These are phyloP conservation scores for Fraxinus ornus DNA, from an alignment of 305 asterid species.

Conservation along the genomic window DNA sequence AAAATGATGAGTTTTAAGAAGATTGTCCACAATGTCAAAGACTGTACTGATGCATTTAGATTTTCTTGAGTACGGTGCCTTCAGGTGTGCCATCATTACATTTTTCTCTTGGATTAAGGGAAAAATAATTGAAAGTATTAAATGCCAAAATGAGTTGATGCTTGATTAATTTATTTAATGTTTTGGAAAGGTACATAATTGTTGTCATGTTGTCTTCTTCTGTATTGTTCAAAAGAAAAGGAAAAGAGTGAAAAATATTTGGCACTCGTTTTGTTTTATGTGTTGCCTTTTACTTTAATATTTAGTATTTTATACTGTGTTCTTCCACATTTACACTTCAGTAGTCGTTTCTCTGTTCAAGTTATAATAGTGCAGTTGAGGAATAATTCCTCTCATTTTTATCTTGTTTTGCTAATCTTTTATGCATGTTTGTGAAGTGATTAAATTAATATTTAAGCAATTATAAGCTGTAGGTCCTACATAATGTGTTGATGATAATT, in stretches of 20 bases:
- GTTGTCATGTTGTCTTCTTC: neutral
- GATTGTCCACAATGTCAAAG: neutral
- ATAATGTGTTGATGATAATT: neutral
- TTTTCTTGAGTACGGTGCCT: neutral
- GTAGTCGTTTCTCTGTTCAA: neutral
- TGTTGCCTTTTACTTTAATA: neutral
- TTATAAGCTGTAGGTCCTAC: neutral
- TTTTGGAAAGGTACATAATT: neutral
- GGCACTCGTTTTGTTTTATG: neutral
- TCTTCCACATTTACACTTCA: neutral
- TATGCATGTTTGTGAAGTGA: neutral
- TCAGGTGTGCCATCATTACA: neutral
- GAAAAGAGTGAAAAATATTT: neutral
- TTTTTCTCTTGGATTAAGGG: neutral
- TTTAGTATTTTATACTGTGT: neutral
- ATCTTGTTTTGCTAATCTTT: neutral
- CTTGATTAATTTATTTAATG: neutral
- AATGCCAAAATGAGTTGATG: neutral
- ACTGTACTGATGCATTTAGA: neutral
- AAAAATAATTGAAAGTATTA: neutral
- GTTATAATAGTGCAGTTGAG: neutral
- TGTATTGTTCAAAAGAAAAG: neutral
- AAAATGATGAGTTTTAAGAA: slow-evolving; percentile 7
- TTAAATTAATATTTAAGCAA: neutral
- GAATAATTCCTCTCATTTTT: neutral